Conservation (phyloP, 306 rosid genomes). For the Rosa persica region DNA sequence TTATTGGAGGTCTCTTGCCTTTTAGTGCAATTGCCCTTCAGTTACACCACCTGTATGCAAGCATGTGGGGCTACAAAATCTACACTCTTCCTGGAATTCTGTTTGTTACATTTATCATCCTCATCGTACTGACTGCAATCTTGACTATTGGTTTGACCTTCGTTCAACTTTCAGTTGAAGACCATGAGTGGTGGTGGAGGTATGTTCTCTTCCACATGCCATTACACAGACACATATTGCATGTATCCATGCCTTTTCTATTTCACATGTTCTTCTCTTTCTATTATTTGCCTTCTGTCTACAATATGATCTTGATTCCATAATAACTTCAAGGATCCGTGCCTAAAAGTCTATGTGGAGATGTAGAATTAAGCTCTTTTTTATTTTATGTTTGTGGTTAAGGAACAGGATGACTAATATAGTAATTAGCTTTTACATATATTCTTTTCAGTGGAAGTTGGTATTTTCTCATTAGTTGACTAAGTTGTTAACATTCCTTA, state of each 20-base stretch:
- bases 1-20: constrained; percentile 76
- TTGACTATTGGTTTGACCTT: constrained; percentile 68
- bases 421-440: not conserved
- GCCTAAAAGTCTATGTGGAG: not conserved
- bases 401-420: not conserved
- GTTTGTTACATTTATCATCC: constrained; percentile 52
- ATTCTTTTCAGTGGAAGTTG: not conserved
- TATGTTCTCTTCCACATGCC: constrained; percentile 31
- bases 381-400: not conserved
- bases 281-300: not conserved
- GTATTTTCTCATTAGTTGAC: not conserved
- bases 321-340: not conserved
- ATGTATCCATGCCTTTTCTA: not conserved
- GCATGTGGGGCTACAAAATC: constrained; percentile 84
- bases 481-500: not conserved
- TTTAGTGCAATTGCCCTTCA: constrained; percentile 67
- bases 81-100: constrained; percentile 69
- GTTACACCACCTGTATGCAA: constrained; percentile 67
- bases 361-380: not conserved
- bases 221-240: not conserved
- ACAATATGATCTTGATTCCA: not conserved
- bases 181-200: constrained; percentile 99
- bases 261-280: not conserved
- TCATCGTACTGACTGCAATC: constrained; percentile 45
- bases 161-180: constrained; percentile 83